Conservation (phyloP, 2,329 filamentous ascomycete genomes). For the Aspergillus caelatus region DNA sequence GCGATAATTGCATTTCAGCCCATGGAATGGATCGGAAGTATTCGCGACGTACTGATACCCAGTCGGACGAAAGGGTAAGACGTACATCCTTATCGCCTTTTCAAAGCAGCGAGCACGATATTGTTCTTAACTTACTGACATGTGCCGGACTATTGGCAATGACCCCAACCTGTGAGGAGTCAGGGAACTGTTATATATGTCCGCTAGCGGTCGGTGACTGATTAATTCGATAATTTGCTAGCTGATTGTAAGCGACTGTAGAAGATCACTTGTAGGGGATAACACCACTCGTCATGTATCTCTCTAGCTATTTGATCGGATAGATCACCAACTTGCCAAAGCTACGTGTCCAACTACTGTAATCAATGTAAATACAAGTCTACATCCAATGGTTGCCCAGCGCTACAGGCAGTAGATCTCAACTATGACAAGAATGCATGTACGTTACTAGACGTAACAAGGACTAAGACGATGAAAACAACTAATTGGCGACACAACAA, state of each 20-base stretch:
- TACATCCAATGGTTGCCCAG: no score
- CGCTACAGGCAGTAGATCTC: no score
- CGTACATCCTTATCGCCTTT: background rate
- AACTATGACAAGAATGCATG: no score
- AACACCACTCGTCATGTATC: accelerated
- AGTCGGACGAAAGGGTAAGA: background rate
- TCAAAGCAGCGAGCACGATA: background rate
- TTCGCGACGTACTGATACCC: background rate
- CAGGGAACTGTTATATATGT: background rate
- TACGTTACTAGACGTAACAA: no score
- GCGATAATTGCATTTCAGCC: background rate
- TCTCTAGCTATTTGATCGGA: no score
- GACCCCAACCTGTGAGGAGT: background rate
- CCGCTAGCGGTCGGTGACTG: background rate
- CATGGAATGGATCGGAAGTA: background rate
- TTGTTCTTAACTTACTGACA: background rate
- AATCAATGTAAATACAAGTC: no score
- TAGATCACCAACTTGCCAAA: no score
- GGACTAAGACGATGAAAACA: no score
- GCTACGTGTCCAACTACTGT: no score
- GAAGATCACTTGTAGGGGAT: background rate
- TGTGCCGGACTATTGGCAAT: background rate
- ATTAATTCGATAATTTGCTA: background rate
- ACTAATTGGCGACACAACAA: no score
- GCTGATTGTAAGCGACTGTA: background rate